These are phyloP conservation scores for Psilocybe cubensis DNA, from an alignment of 768 basidiomycete genomes.

Conservation along the genomic window DNA sequence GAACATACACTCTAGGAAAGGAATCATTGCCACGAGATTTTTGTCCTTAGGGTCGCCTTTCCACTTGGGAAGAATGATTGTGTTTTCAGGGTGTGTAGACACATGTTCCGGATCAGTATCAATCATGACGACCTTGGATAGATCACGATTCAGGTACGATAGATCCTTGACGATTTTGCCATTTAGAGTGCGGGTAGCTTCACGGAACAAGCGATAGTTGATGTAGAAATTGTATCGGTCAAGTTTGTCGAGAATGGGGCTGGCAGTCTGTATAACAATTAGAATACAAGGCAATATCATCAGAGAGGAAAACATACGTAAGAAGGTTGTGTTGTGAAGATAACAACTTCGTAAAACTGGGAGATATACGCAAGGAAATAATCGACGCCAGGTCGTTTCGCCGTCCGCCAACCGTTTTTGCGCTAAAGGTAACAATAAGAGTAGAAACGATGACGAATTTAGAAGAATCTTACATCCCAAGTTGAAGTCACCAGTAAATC, in stretches of 20 bases:
- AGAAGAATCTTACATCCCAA: constrained; percentile 82
- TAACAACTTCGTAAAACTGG: constrained; percentile 97
- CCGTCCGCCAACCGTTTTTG: constrained; percentile 94
- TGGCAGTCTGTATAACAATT: constrained; percentile 73
- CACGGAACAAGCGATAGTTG: constrained; percentile 89
- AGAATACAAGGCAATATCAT: constrained; percentile 1
- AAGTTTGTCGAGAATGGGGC: constrained; percentile 88
- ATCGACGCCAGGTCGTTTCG: constrained; percentile 96
- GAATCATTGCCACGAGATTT: constrained; percentile 90
- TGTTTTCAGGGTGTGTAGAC: constrained; percentile 84
- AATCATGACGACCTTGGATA: constrained; percentile 85
- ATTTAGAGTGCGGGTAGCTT: constrained; percentile 83
- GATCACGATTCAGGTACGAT: constrained; percentile 92
- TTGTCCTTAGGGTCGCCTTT: constrained; percentile 69
- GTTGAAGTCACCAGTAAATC: constrained; percentile 89
- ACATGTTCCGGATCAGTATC: constrained; percentile 85
- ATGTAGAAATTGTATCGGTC: constrained; percentile 93
- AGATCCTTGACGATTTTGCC: constrained; percentile 93
- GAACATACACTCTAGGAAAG: constrained; percentile 86
- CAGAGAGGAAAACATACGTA: constrained; percentile 63
- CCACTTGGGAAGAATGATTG: constrained; percentile 86
- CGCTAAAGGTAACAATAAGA: constrained; percentile 53
- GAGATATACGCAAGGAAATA: constrained; percentile 98
- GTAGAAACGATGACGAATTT: background rate
- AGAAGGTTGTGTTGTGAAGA: constrained; percentile 89